Conservation (phyloP, 805 yeast species). For the Komagataella pseudopastoris region DNA sequence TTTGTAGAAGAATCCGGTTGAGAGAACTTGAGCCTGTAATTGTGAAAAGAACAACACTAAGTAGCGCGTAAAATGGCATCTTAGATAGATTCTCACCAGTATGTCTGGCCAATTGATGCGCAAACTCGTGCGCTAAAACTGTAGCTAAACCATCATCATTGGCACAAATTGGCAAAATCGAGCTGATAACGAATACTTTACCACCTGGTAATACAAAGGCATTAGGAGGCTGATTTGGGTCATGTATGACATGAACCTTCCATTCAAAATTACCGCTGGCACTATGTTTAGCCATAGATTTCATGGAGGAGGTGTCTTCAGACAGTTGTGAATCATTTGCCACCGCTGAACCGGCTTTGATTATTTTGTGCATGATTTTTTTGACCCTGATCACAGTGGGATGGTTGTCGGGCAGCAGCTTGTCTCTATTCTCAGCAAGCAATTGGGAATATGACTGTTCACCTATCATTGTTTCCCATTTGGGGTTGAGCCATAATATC, state of each 20-base stretch:
- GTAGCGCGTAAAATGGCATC: constrained; percentile 52
- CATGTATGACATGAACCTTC: constrained; percentile 71
- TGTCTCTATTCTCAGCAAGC: constrained; percentile 33
- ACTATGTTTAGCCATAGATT: neutral
- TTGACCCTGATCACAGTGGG: constrained; percentile 45
- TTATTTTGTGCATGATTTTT: constrained; percentile 49
- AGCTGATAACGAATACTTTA: constrained; percentile 78
- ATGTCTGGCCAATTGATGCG: constrained; percentile 91
- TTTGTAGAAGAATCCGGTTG: constrained; percentile 36
- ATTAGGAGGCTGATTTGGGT: constrained; percentile 78
- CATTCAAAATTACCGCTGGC: constrained; percentile 31
- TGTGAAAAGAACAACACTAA: constrained; percentile 40
- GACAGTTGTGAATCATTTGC: neutral
- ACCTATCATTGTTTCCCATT: constrained; percentile 52
- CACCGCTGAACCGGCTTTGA: constrained; percentile 31
- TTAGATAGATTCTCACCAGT: constrained; percentile 71
- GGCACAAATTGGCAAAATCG: constrained; percentile 63
- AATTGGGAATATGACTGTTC: constrained; percentile 50
- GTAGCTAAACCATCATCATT: constrained; percentile 94
- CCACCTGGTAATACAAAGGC: constrained; percentile 97
- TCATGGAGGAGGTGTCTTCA: neutral
- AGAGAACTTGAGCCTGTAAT: constrained; percentile 46
- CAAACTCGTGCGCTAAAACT: constrained; percentile 83
- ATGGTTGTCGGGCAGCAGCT: constrained; percentile 47
- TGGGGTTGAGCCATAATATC: constrained; percentile 52